These are phyloP conservation scores for Tolypocladium amazonense DNA, from an alignment of 2,329 filamentous ascomycete species.

Conservation along the genomic window DNA sequence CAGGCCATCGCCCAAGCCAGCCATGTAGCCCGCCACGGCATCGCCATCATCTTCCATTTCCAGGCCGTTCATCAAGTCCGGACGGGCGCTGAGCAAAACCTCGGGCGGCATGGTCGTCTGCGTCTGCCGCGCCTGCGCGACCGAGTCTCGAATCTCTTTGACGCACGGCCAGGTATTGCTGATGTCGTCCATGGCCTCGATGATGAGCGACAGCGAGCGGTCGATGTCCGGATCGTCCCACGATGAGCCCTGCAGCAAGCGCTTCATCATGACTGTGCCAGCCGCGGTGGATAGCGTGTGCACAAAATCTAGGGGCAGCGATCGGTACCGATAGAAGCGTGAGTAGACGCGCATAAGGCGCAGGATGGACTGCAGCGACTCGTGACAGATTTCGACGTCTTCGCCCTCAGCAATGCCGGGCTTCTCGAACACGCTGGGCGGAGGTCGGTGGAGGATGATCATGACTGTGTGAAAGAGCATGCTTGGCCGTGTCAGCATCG, in stretches of 20 bases:
- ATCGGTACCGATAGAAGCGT: constrained; percentile 30
- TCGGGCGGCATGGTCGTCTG: constrained; percentile 20
- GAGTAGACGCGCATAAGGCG: constrained; percentile 32
- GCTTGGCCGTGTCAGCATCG: constrained; percentile 12
- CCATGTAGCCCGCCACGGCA: constrained; percentile 14
- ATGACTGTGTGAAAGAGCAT: constrained; percentile 40
- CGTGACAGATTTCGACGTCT: constrained; percentile 38
- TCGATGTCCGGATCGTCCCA: constrained; percentile 36
- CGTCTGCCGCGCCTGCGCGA: constrained; percentile 17
- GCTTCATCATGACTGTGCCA: constrained; percentile 34
- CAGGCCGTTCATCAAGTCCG: constrained; percentile 22
- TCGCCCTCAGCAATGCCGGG: constrained; percentile 27
- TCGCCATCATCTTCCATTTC: constrained; percentile 11
- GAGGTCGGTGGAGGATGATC: constrained; percentile 40
- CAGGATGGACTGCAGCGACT: constrained; percentile 33
- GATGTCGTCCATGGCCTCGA: constrained; percentile 40
- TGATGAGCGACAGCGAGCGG: constrained; percentile 34
- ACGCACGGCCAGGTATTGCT: constrained; percentile 37
- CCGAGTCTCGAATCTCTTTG: constrained; percentile 26
- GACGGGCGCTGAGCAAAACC: constrained; percentile 16
- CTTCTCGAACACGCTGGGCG: constrained; percentile 29
- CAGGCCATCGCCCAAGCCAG: constrained; percentile 17
- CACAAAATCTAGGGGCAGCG: constrained; percentile 35
- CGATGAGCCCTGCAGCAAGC: constrained; percentile 26
- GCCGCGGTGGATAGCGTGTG: constrained; percentile 37